Base-by-base conservation (phyloP, 495 filamentous ascomycete genomes). In the Trypethelium eluteriae region DNA sequence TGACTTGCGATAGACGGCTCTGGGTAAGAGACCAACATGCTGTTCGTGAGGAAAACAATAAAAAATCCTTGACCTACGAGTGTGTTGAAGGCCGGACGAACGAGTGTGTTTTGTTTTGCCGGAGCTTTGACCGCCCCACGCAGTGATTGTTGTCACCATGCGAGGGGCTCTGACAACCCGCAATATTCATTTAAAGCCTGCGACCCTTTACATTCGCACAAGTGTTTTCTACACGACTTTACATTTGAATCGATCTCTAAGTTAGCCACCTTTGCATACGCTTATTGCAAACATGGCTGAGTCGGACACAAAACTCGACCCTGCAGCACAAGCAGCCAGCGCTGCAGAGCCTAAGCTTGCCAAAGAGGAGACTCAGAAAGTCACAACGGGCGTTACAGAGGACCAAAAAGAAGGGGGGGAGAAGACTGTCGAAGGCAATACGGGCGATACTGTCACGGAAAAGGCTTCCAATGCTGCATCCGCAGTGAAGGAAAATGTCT, bases 401-500 rank as follows among this genome's bases (percentile, higher is more conserved):
- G 59, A n/a, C 5, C 32, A 16, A 14, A 63, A 67, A 35, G 25
- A 34, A 53, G 49, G 16, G 25, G 49, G 49, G 5, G 49, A 53
- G 10, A 57, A n/a, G 35, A 47, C 32, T 14, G 14, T 16, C 18
- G 49, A 16, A 18, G 12, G n/a, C 11, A 7, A 18, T 32, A 62
- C 47, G 1, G 53, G 38, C 38, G 67, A 74, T 62, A 66, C 61
- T 49, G 71, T 81, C 61, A 69, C 78, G 35, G 78, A 80, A 46
- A 78, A 83, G 39, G 82, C 82, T 44, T 73, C 76, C 39, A 68
- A 70, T 50, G 77, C 80, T n/a, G 77, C 80, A 36, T 69, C 80
- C 38, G 85, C 84, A 68, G 84, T 87, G 39, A 83, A 86, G 71
- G 87, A 86, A 72, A 88, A 79, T 74, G 88, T 98, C 63, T 98